These are phyloP conservation scores for Combretum micranthum DNA, from an alignment of 345 rosid species.

Conservation along the genomic window DNA sequence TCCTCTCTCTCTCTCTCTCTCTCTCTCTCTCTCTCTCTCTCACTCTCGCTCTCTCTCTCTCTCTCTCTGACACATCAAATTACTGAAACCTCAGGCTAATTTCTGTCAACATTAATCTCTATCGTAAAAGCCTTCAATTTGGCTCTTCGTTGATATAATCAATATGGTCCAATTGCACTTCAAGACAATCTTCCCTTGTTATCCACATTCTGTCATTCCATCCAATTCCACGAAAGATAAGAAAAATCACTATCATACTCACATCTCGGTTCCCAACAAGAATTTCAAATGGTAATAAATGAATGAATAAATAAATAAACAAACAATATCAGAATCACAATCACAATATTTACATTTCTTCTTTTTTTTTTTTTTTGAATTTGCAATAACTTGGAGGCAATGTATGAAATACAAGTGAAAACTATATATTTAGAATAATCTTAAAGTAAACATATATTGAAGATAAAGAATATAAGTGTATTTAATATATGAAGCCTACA, in stretches of 20 bases:
- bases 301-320: background rate
- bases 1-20: slow-evolving; percentile 22
- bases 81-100: slow-evolving; percentile 16
- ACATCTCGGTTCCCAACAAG: slow-evolving; percentile 31
- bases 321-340: too few relatives aligned
- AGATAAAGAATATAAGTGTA: too few relatives aligned
- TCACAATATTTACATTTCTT: too few relatives aligned
- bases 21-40: too few relatives aligned
- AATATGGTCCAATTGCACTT: slow-evolving; percentile 45
- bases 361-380: too few relatives aligned
- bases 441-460: too few relatives aligned
- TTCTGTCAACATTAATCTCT: slow-evolving; percentile 17
- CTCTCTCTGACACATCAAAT: slow-evolving; percentile 10
- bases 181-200: slow-evolving; percentile 25
- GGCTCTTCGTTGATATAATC: slow-evolving; percentile 21
- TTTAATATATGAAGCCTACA: too few relatives aligned
- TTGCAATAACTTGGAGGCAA: too few relatives aligned
- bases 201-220: slow-evolving; percentile 10
- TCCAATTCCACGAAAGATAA: slow-evolving; percentile 29
- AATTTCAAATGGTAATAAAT: slow-evolving; percentile 19
- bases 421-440: too few relatives aligned
- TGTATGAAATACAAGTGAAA: too few relatives aligned
- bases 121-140: slow-evolving; percentile 10
- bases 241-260: slow-evolving; percentile 21
- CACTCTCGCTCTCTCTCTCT: too few relatives aligned